Evolutionary conservation across 1,284 basidiomycete genomes (phyloP).

Genomic region (Grifola frondosa): DNA sequence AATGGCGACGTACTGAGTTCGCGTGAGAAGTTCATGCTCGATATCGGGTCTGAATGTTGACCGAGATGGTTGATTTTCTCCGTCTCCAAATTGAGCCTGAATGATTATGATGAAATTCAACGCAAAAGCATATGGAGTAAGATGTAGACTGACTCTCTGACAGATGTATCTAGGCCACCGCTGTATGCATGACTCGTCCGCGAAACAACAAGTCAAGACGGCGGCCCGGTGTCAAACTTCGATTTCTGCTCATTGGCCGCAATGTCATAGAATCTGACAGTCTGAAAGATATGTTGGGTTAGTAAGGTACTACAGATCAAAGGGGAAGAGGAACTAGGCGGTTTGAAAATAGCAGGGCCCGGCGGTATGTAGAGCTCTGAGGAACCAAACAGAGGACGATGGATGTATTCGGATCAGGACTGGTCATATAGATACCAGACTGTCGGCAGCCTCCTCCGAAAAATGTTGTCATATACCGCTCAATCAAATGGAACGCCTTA

Average conservation of each 20-base stretch:
- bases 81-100: slow-evolving; percentile 60
- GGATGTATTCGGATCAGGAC: too few species aligned
- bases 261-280: slow-evolving; percentile 72
- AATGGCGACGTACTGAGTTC: slow-evolving; percentile 46
- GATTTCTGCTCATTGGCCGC: slow-evolving; percentile 62
- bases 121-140: neutral
- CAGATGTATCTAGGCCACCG: slow-evolving; percentile 74
- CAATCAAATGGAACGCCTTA: too few species aligned
- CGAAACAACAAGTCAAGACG: slow-evolving; percentile 65
- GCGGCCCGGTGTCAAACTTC: slow-evolving; percentile 81
- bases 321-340: too few species aligned
- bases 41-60: slow-evolving; percentile 65
- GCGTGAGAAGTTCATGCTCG: slow-evolving; percentile 57
- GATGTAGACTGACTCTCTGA: slow-evolving; percentile 56
- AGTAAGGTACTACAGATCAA: too few species aligned
- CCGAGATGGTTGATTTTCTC: slow-evolving; percentile 67
- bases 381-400: too few species aligned
- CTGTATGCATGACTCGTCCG: slow-evolving; percentile 68
- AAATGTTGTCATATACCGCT: too few species aligned
- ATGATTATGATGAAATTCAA: neutral
- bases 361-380: too few species aligned
- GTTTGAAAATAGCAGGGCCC: too few species aligned
- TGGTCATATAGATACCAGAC: too few species aligned
- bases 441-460: too few species aligned
- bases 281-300: slow-evolving; percentile 41